Base-by-base conservation (phyloP, 352 stramenopile species). In the Pythium dissimile region DNA sequence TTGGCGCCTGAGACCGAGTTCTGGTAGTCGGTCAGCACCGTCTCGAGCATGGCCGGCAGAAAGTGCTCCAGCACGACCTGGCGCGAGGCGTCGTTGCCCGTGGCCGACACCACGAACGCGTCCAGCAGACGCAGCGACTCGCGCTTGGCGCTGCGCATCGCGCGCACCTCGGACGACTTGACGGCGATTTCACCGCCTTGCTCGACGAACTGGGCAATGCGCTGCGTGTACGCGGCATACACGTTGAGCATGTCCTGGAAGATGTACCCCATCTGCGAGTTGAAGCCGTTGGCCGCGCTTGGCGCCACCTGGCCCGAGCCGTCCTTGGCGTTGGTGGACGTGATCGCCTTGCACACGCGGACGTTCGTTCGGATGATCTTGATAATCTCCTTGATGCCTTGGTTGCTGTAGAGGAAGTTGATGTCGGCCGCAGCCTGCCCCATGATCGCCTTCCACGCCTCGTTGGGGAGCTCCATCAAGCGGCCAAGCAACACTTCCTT, bases 211-310 rank as follows among this genome's bases (percentile, higher is more conserved):
- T 76, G 66, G 10, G 87, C 92, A 73, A 99, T 98, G 43, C 94
- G 83, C 72, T 99, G 92, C n/a, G 92, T 98, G 74, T 99, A 99
- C 20, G 97, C 92, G 61, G 94, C 95, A 73, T 99, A 99, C 11
- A 99, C 92, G 67, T 99, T 99, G 21, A 99, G 77, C 83, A 99
- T 95, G 69, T 99, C 97, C 54, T 98, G 85, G 73, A 99, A 99
- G 66, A 99, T 97, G 55, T 88, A 94, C 63, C 95, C 92, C 62
- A 99, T 92, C 79, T 99, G 97, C 58, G 92, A 92, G 42, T 97
- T 97, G 69, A 98, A 99, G 26, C 98, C 88, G 32, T 97, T 94
- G 7, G 84, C 76, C 20, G 96, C 96, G 11, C 56, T 64, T 6
- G 56, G 56, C 3, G 56, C 56, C 15, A 56, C 55, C 23, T 64